Evolutionary conservation across 306 rosid species (phyloP).

Genomic region (Lathyrus aphaca): DNA sequence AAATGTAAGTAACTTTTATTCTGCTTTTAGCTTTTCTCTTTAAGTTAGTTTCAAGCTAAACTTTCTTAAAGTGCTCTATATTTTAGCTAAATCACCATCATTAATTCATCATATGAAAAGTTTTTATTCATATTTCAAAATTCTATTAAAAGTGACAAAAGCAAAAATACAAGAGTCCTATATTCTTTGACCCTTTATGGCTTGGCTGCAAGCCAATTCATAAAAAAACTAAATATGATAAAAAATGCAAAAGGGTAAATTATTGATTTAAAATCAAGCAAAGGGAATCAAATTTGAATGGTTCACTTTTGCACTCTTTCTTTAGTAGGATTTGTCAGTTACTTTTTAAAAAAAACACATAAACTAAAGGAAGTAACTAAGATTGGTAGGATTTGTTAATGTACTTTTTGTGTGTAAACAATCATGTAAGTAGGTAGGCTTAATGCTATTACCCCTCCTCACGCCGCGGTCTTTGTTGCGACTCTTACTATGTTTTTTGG

Average conservation of each 20-base stretch:
- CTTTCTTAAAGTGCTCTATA: background rate
- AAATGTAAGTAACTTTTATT: conserved; percentile 19
- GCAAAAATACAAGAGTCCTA: background rate
- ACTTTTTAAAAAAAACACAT: background rate
- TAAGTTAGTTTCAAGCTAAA: conserved; percentile 1
- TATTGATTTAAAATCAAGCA: conserved; percentile 4
- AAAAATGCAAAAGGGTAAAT: conserved; percentile 5
- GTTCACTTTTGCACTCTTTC: conserved; percentile 13
- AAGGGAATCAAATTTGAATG: conserved; percentile 27
- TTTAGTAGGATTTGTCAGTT: conserved; percentile 26
- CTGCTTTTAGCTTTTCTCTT: conserved; percentile 1
- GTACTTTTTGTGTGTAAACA: background rate
- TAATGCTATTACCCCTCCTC: background rate
- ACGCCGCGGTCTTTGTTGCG: background rate
- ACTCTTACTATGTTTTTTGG: background rate
- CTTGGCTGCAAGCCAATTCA: conserved; percentile 32
- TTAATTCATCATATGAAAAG: conserved; percentile 27
- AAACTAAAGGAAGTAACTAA: conserved; percentile 16
- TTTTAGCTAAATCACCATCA: conserved; percentile 28
- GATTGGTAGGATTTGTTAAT: conserved; percentile 14
- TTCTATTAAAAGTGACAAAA: background rate
- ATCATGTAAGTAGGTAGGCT: background rate
- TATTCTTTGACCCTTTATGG: conserved; percentile 24
- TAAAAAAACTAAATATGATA: conserved; percentile 29
- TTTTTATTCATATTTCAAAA: conserved; percentile 23